phyloP scores from a whole-genome alignment of 139 green algal genomes.

The Chlorella sp. region DNA sequence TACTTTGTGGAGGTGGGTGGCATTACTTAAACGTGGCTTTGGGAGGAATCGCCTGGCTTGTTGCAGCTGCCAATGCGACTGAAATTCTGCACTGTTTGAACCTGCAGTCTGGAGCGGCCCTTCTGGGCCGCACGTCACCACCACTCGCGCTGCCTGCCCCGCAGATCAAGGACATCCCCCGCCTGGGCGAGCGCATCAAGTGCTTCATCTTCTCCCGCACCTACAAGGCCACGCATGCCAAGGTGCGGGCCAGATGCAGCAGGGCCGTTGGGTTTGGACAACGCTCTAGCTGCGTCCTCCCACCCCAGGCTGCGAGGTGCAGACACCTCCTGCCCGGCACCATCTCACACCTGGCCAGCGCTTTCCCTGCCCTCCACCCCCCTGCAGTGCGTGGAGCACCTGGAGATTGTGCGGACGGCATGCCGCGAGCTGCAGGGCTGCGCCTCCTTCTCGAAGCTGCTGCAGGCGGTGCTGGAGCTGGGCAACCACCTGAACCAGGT shows the following conservation, averaged over 20 bases:
- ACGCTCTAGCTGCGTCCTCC: not conserved
- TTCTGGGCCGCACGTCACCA: no score
- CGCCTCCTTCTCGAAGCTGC: slow-evolving; percentile 64
- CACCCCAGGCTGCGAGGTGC: no score
- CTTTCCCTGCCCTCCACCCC: not conserved
- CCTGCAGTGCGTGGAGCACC: slow-evolving; percentile 47
- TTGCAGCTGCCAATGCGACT: no score
- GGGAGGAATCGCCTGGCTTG: no score
- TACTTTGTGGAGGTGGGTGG: slow-evolving; percentile 83
- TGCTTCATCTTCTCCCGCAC: slow-evolving; percentile 72
- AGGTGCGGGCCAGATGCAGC: slow-evolving; percentile 14
- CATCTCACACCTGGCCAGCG: no score
- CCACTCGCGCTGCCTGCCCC: no score
- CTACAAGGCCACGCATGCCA: slow-evolving; percentile 43
- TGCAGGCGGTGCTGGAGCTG: slow-evolving; percentile 66
- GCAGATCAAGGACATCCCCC: slow-evolving; percentile 66
- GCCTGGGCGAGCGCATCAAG: slow-evolving; percentile 70
- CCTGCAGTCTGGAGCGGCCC: no score
- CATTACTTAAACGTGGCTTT: no score
- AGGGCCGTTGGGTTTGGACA: not conserved
- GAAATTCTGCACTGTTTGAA: no score
- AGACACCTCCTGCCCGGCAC: no score
- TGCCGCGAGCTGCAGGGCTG: slow-evolving; percentile 56
- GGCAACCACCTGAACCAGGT: slow-evolving; percentile 76
- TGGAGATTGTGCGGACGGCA: slow-evolving; percentile 50